phyloP scores from a whole-genome alignment of 2,329 filamentous ascomycete genomes.

The Zymoseptoria tritici region DNA sequence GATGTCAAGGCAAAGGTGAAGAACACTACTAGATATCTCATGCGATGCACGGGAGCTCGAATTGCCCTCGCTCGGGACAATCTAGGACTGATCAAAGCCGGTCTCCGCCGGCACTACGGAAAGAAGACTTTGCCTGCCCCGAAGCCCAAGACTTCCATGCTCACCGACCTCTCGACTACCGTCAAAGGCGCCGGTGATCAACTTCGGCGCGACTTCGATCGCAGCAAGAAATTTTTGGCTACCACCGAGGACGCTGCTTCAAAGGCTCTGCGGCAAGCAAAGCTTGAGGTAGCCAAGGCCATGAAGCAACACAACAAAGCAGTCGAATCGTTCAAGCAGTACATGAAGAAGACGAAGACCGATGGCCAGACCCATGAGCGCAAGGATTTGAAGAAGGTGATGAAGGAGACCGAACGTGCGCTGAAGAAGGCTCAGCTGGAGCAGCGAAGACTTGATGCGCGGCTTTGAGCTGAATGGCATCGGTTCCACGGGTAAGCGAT shows the following conservation, averaged over 20 bases:
- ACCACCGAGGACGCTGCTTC: neutral
- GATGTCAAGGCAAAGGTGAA: neutral
- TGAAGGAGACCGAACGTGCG: neutral
- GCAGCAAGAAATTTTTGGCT: neutral
- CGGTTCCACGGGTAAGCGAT: too few species aligned
- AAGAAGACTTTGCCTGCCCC: neutral
- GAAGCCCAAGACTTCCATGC: neutral
- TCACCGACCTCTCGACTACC: neutral
- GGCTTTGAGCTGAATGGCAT: too few species aligned
- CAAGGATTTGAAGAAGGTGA: neutral
- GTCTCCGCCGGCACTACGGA: neutral
- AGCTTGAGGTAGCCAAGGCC: neutral
- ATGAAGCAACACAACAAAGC: neutral
- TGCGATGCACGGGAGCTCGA: neutral
- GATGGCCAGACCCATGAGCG: neutral
- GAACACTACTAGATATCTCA: neutral
- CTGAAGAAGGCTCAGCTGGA: neutral
- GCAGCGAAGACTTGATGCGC: neutral
- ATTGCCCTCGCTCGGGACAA: neutral
- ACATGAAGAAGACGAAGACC: neutral
- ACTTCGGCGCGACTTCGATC: neutral
- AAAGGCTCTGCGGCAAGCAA: neutral
- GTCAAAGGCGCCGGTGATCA: neutral
- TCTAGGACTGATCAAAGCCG: neutral
- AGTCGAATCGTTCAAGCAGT: neutral